Conservation (phyloP, 2,329 filamentous ascomycete genomes). For the Colletotrichum sp. region DNA sequence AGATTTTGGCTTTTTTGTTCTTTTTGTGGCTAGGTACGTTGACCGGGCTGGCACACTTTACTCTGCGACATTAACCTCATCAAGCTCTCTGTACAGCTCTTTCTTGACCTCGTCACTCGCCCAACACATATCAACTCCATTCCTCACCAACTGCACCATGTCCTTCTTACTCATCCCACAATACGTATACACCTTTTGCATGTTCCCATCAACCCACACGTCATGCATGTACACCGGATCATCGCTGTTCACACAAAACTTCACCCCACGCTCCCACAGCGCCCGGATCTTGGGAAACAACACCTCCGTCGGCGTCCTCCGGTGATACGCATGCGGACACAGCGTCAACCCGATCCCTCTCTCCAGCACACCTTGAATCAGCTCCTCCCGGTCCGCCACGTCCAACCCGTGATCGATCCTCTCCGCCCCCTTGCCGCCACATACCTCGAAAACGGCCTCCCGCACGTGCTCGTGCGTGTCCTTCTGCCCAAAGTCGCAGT, state of each 20-base stretch:
- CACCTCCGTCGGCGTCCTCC: constrained; percentile 45
- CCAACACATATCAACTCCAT: constrained; percentile 54
- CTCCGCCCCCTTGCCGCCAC: constrained; percentile 48
- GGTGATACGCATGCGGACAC: constrained; percentile 62
- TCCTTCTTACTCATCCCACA: constrained; percentile 44
- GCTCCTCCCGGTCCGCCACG: constrained; percentile 62
- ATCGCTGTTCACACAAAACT: constrained; percentile 76
- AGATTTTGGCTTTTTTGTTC: too few relatives aligned
- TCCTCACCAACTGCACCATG: constrained; percentile 43
- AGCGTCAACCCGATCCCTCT: constrained; percentile 69
- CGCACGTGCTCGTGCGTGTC: constrained; percentile 49
- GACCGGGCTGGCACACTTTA: neutral
- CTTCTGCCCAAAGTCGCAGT: constrained; percentile 57
- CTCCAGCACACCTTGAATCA: constrained; percentile 63
- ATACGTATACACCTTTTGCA: constrained; percentile 47
- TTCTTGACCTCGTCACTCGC: constrained; percentile 42
- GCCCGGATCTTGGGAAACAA: constrained; percentile 56
- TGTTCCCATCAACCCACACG: constrained; percentile 52
- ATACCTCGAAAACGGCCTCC: constrained; percentile 36
- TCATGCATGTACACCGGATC: constrained; percentile 70
- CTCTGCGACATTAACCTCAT: constrained; percentile 7
- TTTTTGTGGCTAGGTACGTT: too few relatives aligned
- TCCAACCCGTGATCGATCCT: constrained; percentile 80
- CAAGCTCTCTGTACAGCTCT: constrained; percentile 28
- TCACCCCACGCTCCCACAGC: constrained; percentile 68